A percentile compares a stretch with the other conserved stretches of the same genome.
Evolutionary conservation across 768 basidiomycete species (phyloP).

Genomic region (Royoungia palumana): DNA sequence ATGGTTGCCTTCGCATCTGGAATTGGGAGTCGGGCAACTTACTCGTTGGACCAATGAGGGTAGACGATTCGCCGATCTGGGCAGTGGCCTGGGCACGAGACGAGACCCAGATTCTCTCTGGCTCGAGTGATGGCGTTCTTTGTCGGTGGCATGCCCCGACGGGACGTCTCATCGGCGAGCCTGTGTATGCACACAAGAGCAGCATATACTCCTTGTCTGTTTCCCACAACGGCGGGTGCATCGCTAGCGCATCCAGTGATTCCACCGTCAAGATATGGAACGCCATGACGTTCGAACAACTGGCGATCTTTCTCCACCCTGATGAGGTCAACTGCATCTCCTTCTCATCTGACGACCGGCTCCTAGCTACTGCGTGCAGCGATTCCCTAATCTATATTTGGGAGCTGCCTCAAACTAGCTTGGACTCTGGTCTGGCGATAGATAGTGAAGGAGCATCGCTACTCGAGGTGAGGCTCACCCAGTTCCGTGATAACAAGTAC

Average conservation of each 20-base stretch:
- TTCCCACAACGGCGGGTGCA: constrained; percentile 25
- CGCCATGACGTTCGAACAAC: constrained; percentile 21
- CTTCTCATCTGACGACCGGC: constrained; percentile 30
- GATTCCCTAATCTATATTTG: constrained; percentile 30
- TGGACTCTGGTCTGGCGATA: constrained; percentile 29
- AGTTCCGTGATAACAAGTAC: neutral
- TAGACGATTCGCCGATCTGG: constrained; percentile 24
- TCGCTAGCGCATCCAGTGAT: constrained; percentile 31
- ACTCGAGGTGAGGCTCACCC: constrained; percentile 22
- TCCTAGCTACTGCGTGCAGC: constrained; percentile 31
- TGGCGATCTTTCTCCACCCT: constrained; percentile 21
- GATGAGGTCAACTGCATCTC: constrained; percentile 28
- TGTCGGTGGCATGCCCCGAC: constrained; percentile 25
- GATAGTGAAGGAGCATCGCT: constrained; percentile 24
- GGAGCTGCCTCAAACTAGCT: constrained; percentile 28
- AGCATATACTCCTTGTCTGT: constrained; percentile 28
- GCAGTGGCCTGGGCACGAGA: constrained; percentile 31
- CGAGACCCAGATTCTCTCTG: constrained; percentile 26
- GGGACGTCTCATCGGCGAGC: constrained; percentile 20
- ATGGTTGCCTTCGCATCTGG: constrained; percentile 29
- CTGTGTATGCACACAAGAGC: constrained; percentile 21
- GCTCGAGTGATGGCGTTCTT: constrained; percentile 20
- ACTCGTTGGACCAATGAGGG: constrained; percentile 25
- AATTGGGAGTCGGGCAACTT: constrained; percentile 25
- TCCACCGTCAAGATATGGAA: constrained; percentile 31